Evolutionary conservation across 257 asterid genomes (phyloP).

Genomic region (Solanum pimpinellifolium): DNA sequence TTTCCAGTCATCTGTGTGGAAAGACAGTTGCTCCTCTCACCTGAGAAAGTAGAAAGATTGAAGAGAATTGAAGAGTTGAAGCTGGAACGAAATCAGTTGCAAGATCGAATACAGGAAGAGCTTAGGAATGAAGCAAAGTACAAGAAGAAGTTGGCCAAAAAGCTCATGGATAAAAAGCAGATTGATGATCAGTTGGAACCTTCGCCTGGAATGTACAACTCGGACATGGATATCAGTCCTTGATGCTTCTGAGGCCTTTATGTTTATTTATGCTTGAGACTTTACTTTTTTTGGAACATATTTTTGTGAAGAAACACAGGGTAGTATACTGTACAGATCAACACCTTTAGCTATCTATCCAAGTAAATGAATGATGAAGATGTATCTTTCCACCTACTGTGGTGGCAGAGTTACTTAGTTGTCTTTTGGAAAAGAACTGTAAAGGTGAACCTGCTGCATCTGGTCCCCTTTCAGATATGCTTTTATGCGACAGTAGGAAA

Average conservation of each 20-base stretch:
- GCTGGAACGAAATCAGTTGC: neutral
- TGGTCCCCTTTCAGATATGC: neutral
- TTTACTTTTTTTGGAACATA: neutral
- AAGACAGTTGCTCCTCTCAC: neutral
- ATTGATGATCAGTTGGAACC: neutral
- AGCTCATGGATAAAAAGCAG: neutral
- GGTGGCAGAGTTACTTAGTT: neutral
- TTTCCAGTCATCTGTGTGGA: conserved; percentile 28
- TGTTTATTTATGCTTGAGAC: neutral
- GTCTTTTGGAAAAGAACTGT: neutral
- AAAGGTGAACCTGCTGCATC: neutral
- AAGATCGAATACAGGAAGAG: neutral
- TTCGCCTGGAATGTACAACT: neutral
- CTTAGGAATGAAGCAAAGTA: neutral
- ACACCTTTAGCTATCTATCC: neutral
- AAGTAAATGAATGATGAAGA: neutral
- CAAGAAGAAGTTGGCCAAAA: neutral
- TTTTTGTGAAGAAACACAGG: neutral
- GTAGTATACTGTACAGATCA: neutral
- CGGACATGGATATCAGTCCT: neutral
- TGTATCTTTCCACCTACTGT: neutral
- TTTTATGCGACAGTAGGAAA: neutral
- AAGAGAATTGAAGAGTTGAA: neutral
- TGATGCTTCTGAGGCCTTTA: neutral
- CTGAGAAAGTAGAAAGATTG: neutral